Evolutionary conservation across 164 flowering plant species (phyloP), one percentile per base, ranked within the genome.

Genomic region (Berberis thunbergii): DNA sequence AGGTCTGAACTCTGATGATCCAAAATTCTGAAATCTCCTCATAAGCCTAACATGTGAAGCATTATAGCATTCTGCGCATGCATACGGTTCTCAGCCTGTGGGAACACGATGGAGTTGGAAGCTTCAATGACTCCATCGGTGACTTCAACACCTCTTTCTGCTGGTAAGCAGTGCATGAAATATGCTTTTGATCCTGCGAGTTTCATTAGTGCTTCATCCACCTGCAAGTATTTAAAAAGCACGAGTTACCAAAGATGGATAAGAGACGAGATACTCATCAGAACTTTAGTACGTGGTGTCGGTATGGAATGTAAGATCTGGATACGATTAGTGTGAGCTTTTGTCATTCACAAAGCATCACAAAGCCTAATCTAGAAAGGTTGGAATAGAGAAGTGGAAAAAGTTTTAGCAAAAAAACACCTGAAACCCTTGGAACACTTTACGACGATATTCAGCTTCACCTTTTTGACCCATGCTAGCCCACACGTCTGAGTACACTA

Each of bases 381-480:
- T 26, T 26, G 11, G 54, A 52, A 52, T 4, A 52, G 54, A 1
- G 13, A 50, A 50, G 12, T 8, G 11, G 60, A 57, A n/a, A 5
- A 43, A 57, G 45, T 40, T 57, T 57, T 40, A 41, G 58, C 41
- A 63, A 53, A 39, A 61, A 46, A 75, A 26, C 0, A 89, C 98
- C 97, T 91, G 96, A 77, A 91, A 94, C 64, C 96, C 99, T 76
- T 87, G 83, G 63, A 94, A 94, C 56, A 67, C 87, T 83, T 86
- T 70, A 4, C 78, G 87, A 57, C 98, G 97, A 67, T 89, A 69
- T 63, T 83, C 93, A 75, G 98, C 97, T 76, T 89, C 96, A 56
- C 88, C 97, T 69, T 94, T 91, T 57, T 94, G 97, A 41, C 97
- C 97, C 97, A 94, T 94, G 78, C 99, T 94, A 41, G 99, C 97